Conservation (phyloP, 2,329 filamentous ascomycete species). For the Aspergillus sclerotialis region DNA sequence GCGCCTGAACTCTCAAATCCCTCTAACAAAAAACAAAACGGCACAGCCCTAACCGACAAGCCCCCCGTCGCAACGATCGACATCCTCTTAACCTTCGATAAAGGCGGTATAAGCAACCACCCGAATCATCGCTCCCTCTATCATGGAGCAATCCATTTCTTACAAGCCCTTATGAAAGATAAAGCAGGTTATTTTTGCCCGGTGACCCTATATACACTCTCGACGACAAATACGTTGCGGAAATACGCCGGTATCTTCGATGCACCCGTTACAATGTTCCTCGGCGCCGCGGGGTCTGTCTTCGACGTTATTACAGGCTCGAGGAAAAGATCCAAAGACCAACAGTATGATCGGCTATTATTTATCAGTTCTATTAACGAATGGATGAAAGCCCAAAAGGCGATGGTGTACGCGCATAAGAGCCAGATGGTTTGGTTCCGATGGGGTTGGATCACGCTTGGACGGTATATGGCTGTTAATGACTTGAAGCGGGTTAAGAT, state of each 20-base stretch:
- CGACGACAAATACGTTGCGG: conserved; percentile 61
- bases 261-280: conserved; percentile 59
- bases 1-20: conserved; percentile 53
- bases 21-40: conserved; percentile 11
- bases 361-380: conserved; percentile 62
- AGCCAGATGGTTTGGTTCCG: conserved; percentile 99
- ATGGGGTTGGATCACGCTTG: conserved; percentile 87
- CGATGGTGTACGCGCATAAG: conserved; percentile 84
- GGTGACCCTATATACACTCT: conserved; percentile 79
- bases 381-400: conserved; percentile 64
- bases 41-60: conserved; percentile 14
- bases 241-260: conserved; percentile 82
- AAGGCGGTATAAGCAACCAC: conserved; percentile 73
- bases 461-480: conserved; percentile 93
- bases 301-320: conserved; percentile 4
- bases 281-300: conserved; percentile 42
- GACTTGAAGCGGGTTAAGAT: conserved; percentile 62
- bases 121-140: conserved; percentile 91
- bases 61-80: conserved; percentile 59
- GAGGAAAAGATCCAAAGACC: conserved; percentile 37
- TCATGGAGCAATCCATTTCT: conserved; percentile 69
- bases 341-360: conserved; percentile 55
- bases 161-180: conserved; percentile 58
- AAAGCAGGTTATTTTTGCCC: conserved; percentile 61
- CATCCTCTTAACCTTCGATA: conserved; percentile 83